Base-by-base conservation (phyloP, 768 basidiomycete genomes). In the Nevesoporus exiguus region DNA sequence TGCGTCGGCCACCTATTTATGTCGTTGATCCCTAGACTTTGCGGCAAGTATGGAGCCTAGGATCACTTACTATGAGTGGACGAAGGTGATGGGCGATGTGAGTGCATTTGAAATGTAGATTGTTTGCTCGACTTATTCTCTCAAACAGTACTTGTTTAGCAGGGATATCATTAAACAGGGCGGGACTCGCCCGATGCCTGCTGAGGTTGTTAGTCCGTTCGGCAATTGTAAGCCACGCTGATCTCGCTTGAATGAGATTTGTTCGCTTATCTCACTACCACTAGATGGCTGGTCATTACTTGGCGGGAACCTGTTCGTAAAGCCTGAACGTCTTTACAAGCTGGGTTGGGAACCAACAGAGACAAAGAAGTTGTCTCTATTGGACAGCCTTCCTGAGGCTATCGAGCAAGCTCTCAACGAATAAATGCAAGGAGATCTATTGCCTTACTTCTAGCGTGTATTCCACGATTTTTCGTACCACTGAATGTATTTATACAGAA, bases 211-310 rank as follows among this genome's bases (percentile, higher is more conserved):
- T 24, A 70, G 71, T n/a, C 67, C 69, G 15, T 64, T 73, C 24
- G 74, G 76, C 1, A 62, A 75, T 45, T 67, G 77, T 77, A 57
- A 61, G 76, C 65, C 13, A 17, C 27, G 7, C n/a, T 46, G 7
- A 7, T 40, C 46, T 13, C 17, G 3, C 44, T 17, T 25, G 9
- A n/a, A n/a, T n/a, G n/a, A 17, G 19, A 2, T 22, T n/a, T 33
- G n/a, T 15, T 47, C 24, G 25, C 10, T 57, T 36, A 51, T 40
- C 30, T 47, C 17, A 24, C 27, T 52, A 5, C 29, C 13, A 25
- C 17, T 31, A 77, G 77, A 66, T 36, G 74, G 72, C 9, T 78
- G 74, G 77, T 73, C 68, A 10, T 55, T 76, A 14, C 52, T 77
- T 14, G 76, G 73, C 3, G 70, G 74, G 5, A 78, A 73, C 52